Percentiles rank a stretch among this genome's conserved stretches.
These are phyloP conservation scores for Chaetomiaceae sp. DNA, from an alignment of 2,329 filamentous ascomycete genomes.

Conservation along the genomic window DNA sequence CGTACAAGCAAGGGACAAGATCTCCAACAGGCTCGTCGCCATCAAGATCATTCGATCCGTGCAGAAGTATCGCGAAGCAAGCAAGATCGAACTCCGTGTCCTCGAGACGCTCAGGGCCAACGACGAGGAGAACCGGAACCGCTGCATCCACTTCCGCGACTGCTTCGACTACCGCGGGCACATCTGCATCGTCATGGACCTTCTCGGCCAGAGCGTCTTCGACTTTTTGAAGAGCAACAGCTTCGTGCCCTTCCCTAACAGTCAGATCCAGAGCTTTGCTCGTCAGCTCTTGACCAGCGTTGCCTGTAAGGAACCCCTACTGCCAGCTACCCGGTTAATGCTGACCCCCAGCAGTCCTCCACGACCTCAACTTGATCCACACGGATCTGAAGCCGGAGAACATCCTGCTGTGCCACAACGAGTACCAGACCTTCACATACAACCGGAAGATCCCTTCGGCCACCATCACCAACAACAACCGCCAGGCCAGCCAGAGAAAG, in stretches of 20 bases:
- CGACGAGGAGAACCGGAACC: constrained; percentile 86
- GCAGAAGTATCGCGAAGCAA: constrained; percentile 96
- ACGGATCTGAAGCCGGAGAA: constrained; percentile 73
- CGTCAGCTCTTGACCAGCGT: constrained; percentile 96
- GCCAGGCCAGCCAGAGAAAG: constrained; percentile 59
- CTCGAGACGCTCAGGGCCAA: constrained; percentile 88
- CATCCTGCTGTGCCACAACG: constrained; percentile 61
- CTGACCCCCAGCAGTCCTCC: constrained; percentile 62
- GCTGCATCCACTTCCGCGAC: constrained; percentile 93
- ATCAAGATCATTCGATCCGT: constrained; percentile 98
- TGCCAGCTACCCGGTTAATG: background rate
- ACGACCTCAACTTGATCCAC: constrained; percentile 95
- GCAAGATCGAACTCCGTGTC: constrained; percentile 88
- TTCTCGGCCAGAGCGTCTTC: constrained; percentile 92
- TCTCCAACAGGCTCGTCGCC: constrained; percentile 73
- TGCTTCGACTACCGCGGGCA: constrained; percentile 97
- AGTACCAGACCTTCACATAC: constrained; percentile 67
- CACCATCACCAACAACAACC: constrained; percentile 49
- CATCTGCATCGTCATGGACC: constrained; percentile 78
- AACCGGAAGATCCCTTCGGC: constrained; percentile 66
- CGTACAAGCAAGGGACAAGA: constrained; percentile 81
- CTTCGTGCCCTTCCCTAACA: constrained; percentile 96
- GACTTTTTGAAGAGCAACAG: constrained; percentile 94
- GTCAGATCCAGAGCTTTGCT: constrained; percentile 96
- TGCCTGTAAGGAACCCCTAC: constrained; percentile 68